These are phyloP conservation scores for Rhodosporidiobolus odoratus DNA, from an alignment of 768 basidiomycete genomes.

Conservation along the genomic window DNA sequence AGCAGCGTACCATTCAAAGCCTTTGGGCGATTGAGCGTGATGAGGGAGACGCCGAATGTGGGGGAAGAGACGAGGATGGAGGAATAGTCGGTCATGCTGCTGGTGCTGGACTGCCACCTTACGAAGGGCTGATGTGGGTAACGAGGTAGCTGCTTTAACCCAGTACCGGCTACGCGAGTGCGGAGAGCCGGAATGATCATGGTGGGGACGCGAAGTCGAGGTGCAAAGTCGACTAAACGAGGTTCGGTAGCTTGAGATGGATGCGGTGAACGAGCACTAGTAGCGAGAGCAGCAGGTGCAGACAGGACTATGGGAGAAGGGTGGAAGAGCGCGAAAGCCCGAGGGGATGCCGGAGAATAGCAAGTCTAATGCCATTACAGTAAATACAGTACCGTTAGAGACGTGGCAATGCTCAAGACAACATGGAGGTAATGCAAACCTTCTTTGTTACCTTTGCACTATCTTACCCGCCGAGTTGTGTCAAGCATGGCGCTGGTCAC, in stretches of 20 bases:
- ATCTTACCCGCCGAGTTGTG: not conserved
- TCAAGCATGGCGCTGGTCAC: constrained; percentile 80
- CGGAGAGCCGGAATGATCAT: not conserved
- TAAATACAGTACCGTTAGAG: too few relatives aligned
- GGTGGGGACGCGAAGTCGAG: constrained; percentile 1
- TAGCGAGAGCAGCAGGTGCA: too few relatives aligned
- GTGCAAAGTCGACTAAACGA: too few relatives aligned
- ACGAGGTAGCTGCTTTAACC: too few relatives aligned
- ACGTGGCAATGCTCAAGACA: too few relatives aligned
- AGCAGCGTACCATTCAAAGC: constrained; percentile 52
- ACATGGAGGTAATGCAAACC: too few relatives aligned
- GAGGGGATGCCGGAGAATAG: too few relatives aligned
- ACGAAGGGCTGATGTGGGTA: not conserved
- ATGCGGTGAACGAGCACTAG: too few relatives aligned
- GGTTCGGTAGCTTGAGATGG: too few relatives aligned
- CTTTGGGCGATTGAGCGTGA: constrained; percentile 84
- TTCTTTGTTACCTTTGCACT: not conserved
- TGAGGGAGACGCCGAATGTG: constrained; percentile 51
- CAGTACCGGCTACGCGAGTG: not conserved
- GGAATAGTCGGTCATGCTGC: constrained; percentile 20
- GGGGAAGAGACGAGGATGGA: constrained; percentile 40
- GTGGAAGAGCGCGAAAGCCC: too few relatives aligned
- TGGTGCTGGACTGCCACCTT: constrained; percentile 10
- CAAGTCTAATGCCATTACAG: too few relatives aligned
- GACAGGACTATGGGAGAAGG: too few relatives aligned